Percentiles rank a stretch among this genome's conserved stretches.
phyloP scores from a whole-genome alignment of 2,329 filamentous ascomycete genomes.

The Cladosporium colombiae region DNA sequence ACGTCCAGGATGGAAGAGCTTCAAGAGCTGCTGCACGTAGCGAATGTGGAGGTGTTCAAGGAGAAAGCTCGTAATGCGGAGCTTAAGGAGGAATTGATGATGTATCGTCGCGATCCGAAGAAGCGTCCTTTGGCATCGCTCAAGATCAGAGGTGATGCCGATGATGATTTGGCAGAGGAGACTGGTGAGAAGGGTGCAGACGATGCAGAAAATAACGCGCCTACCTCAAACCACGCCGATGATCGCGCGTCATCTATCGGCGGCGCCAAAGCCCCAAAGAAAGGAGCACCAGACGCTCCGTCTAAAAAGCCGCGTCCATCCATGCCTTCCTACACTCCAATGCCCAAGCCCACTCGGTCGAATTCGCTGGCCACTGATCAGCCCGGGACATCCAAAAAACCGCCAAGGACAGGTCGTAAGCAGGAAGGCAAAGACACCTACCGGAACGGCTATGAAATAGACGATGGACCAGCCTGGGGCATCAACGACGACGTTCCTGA shows the following conservation, averaged over 20 bases:
- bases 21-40: not conserved
- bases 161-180: not conserved
- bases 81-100: not conserved
- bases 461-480: too few relatives aligned
- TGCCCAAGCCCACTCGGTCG: not conserved
- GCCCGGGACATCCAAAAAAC: not conserved
- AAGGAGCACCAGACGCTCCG: not conserved
- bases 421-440: too few relatives aligned
- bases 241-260: not conserved
- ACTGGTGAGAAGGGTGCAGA: not conserved
- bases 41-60: not conserved
- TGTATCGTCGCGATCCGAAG: not conserved
- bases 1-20: too few relatives aligned
- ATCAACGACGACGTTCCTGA: not conserved
- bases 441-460: too few relatives aligned
- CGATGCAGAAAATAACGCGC: not conserved
- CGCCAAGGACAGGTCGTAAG: not conserved
- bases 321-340: too few relatives aligned
- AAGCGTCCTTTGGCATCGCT: not conserved
- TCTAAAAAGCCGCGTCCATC: not conserved
- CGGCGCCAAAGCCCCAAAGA: not conserved
- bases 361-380: not conserved
- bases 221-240: not conserved
- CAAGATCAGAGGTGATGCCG: not conserved
- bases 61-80: not conserved